Evolutionary conservation across 2,329 filamentous ascomycete species (phyloP), one percentile per base, ranked within the genome.

Genomic region (Trichoderma endophyticum): DNA sequence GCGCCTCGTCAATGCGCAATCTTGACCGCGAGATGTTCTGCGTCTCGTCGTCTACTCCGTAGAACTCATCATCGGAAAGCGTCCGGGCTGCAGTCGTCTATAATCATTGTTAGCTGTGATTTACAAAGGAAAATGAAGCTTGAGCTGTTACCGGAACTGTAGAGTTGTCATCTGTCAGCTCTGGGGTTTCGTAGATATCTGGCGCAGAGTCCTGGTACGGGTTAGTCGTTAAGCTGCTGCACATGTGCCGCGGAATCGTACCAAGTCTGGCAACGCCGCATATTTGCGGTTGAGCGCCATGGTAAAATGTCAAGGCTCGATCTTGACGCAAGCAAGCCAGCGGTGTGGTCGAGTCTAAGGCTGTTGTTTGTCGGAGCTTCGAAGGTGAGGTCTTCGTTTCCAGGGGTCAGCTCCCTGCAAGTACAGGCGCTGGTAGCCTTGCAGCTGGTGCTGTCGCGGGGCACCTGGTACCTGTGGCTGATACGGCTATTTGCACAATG

Each of bases 181-280:
- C 95, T 75, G 95, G 95, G 18, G 96, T 98, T 83, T 98, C 95
- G 85, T 98, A 98, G 78, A 97, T 93, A 79, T 98, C 96, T 75
- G 95, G 95, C 32, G 95, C 94, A 70, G 92, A 92, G 83, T 98
- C 95, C 93, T 97, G 30, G 75, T 80, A 74, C 79, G 76, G 51
- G 39, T 65, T 73, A 67, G 65, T 34, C n/a, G 70, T 73, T 74
- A 73, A 43, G 36, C 30, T 43, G 18, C 26, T 56, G 3, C 7
- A 12, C 72, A 26, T 71, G 75, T 73, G 32, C 24, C 63, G 54
- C 63, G 39, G 39, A 54, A 69, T 74, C 81, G 74, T 84, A 95
- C 93, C 81, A 96, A 83, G 80, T 95, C 93, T 71, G 93, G 93
- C 75, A 96, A 84, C 71, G 90, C 91, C 65, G 93, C 92, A 80